Percentiles rank a stretch among this genome's conserved stretches.
phyloP scores from a whole-genome alignment of 345 rosid species.

The Gossypium anomalum region DNA sequence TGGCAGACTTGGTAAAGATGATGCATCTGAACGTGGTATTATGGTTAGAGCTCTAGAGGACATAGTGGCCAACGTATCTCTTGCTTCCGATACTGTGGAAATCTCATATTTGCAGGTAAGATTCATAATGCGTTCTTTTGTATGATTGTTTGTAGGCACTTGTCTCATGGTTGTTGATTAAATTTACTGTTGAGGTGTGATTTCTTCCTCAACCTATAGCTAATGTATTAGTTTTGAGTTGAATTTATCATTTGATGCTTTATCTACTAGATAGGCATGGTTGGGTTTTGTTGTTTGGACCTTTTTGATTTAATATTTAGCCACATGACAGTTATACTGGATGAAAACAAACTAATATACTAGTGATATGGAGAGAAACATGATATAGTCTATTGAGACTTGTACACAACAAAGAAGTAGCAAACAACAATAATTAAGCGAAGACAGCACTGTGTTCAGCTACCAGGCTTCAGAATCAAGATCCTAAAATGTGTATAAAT shows the following conservation, averaged over 20 bases:
- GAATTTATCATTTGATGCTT: neutral
- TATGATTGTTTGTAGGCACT: neutral
- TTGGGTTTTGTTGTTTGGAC: neutral
- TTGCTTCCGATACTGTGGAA: slow-evolving; percentile 60
- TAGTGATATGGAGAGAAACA: neutral
- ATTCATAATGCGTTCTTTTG: neutral
- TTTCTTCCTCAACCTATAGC: neutral
- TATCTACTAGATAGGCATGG: neutral
- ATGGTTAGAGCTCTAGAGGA: slow-evolving; percentile 94
- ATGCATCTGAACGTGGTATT: slow-evolving; percentile 84
- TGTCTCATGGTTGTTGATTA: neutral
- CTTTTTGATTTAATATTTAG: neutral
- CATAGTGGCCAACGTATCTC: slow-evolving; percentile 41
- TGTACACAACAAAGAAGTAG: neutral
- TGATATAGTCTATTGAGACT: neutral
- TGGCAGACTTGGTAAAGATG: slow-evolving; percentile 77
- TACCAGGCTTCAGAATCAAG: too few relatives aligned
- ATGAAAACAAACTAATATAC: neutral
- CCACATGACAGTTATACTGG: neutral
- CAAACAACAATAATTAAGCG: too few relatives aligned
- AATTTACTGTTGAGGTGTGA: neutral
- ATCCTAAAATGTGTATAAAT: too few relatives aligned
- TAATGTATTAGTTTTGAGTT: neutral
- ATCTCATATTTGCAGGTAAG: slow-evolving; percentile 86
- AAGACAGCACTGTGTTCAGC: too few relatives aligned